Base-by-base conservation (phyloP, 257 asterid species). In the Hygrophila difformis region DNA sequence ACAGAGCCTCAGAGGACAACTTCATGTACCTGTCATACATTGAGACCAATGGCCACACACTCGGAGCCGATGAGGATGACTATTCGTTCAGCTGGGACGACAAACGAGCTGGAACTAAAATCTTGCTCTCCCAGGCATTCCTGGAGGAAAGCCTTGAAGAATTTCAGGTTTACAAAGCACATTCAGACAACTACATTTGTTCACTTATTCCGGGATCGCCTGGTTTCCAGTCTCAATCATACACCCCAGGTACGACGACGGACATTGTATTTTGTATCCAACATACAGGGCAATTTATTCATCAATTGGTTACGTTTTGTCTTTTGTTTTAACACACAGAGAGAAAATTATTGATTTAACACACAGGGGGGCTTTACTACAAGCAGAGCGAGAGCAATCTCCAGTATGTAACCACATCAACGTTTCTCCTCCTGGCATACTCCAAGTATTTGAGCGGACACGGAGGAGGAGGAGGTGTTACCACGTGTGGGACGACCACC, bases 81-180 rank as follows among this genome's bases (percentile, higher is more conserved):
- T 77, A 71, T 55, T 80, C 91, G 20, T 87, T 87, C 69, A 73
- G 93, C 44, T 87, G 97, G 97, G 97, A 87, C 40, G 87, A 87
- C 60, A 87, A 87, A 62, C 63, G 93, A 12, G 78, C 94, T 1
- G 97, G 93, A 48, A 83, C 93, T 53, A 80, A 80, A 61, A 71
- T 87, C 37, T 49, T 87, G 39, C 91, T 87, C 39, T 67, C 94
- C 11, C 75, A 86, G 94, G 79, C 51, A 14, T 87, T 69, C 52
- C 55, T 87, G 18, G 95, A 81, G 65, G 43, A 70, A 51, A 74
- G 52, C 40, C 48, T 58, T 44, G 68, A 84, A 57, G 82, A 70
- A 28, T 65, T 87, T 52, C 84, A 76, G 46, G 4, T 66, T 55
- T 87, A 65, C 66, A 87, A 87, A 76, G 64, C 77, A 21, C 94